Evolutionary conservation across 257 asterid genomes (phyloP).

Genomic region (Nicotiana paniculata): DNA sequence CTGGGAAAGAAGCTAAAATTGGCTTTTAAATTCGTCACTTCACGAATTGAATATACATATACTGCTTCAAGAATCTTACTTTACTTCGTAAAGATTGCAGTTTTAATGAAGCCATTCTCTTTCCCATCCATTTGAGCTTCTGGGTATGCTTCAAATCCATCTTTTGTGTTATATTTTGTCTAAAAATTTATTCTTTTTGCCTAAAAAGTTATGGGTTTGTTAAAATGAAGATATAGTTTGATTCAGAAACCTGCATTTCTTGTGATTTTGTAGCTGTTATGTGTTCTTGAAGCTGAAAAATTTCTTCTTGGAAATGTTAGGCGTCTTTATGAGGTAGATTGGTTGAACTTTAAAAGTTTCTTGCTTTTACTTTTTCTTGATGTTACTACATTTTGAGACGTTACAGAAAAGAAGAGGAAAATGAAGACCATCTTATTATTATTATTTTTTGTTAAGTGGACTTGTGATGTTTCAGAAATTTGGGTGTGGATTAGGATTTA

Average conservation of each 20-base stretch:
- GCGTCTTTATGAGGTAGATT: not conserved
- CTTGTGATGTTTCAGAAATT: not conserved
- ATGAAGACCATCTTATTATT: not conserved
- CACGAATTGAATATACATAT: not conserved
- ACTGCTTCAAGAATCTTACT: slow-evolving; percentile 6
- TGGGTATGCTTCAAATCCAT: slow-evolving; percentile 13
- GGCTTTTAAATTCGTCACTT: not conserved
- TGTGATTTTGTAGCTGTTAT: not conserved
- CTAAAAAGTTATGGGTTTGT: not conserved
- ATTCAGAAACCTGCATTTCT: not conserved
- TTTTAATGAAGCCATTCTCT: slow-evolving; percentile 14
- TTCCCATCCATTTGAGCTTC: slow-evolving; percentile 8
- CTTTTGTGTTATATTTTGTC: not conserved
- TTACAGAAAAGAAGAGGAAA: not conserved
- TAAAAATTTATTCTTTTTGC: not conserved
- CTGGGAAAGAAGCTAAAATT: slow-evolving; percentile 9
- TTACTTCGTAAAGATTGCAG: not conserved
- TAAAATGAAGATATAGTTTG: not conserved
- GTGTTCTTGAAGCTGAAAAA: not conserved
- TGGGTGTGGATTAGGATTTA: not conserved
- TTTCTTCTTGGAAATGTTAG: not conserved
- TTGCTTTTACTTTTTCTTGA: not conserved
- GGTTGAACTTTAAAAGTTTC: not conserved
- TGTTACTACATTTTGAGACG: not conserved
- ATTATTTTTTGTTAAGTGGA: not conserved